A percentile compares a stretch with the other conserved stretches of the same genome.
Evolutionary conservation across 176 grass and related monocot genomes (phyloP).

Genomic region (maize (Zea mays)): DNA sequence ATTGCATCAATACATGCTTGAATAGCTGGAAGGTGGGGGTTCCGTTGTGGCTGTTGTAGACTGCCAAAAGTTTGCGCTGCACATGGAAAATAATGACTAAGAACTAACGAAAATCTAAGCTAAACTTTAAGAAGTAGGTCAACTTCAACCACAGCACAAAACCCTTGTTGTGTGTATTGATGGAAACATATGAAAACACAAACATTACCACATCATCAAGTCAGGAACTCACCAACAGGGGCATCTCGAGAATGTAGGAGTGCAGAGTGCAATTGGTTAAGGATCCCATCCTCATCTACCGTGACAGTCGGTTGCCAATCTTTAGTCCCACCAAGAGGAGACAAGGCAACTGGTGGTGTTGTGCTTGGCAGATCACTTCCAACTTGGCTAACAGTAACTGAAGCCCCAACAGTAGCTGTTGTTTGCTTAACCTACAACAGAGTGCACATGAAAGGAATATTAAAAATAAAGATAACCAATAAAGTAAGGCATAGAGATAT

Average conservation of each 20-base stretch:
- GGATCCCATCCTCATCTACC: conserved; percentile 80
- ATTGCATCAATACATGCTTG: conserved; percentile 91
- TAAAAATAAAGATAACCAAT: conserved; percentile 26
- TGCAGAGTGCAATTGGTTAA: conserved; percentile 61
- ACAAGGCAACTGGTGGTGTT: conserved; percentile 54
- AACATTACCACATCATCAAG: conserved; percentile 24
- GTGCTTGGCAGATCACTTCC: conserved; percentile 65
- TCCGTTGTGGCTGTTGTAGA: conserved; percentile 63
- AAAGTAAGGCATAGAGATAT: conserved; percentile 7
- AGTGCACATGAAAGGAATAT: conserved; percentile 16
- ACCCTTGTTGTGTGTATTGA: neutral
- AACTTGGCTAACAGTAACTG: conserved; percentile 85
- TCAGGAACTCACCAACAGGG: conserved; percentile 55
- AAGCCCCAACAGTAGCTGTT: conserved; percentile 57
- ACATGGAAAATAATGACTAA: conserved; percentile 25
- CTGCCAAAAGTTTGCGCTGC: conserved; percentile 64
- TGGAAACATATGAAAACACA: conserved; percentile 1
- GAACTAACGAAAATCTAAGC: conserved; percentile 1
- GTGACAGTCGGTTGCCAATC: conserved; percentile 83
- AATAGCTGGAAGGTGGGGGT: conserved; percentile 61
- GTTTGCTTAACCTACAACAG: conserved; percentile 84
- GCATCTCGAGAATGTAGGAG: conserved; percentile 70
- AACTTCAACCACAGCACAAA: conserved; percentile 10
- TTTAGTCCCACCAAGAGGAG: conserved; percentile 69
- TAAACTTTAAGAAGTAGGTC: conserved; percentile 20